Base-by-base conservation (phyloP, 352 stramenopile genomes). In the Phytopythium mirpurense region DNA sequence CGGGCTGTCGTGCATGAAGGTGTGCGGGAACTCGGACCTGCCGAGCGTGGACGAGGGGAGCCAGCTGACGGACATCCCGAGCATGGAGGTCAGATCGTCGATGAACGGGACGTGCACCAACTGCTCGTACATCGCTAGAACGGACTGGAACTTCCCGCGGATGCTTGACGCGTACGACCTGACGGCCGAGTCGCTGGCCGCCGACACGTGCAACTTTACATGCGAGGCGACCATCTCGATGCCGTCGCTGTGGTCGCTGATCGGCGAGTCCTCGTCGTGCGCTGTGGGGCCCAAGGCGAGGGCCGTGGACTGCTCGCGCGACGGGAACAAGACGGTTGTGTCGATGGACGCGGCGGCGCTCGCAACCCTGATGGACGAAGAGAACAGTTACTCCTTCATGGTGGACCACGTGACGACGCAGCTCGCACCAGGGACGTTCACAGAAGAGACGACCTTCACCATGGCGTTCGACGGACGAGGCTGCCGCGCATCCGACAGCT, bases 141-240 rank as follows among this genome's bases (percentile, higher is more conserved):
- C 78, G 43, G 62, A 29, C 10, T 93, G 83, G 63, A 83, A 90
- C 58, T 93, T 93, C 46, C 82, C 82, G 3, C 65, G 70, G 45
- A 73, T 90, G 65, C 68, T 93, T 35, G 53, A 68, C 31, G 72
- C 74, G n/a, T 87, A 84, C 53, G 71, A 81, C 54, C 54, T 93
- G 6, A 73, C 78, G 11, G 32, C 62, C 8, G 46, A 53, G 21
- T 82, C 67, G 9, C 58, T 93, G 16, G 24, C 52, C 6, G 51
- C 59, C 9, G 46, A 43, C 5, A 41, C 49, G 10, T 93, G 82
- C 45, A 65, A 70, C 36, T 90, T 86, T 26, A 66, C 69, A 14
- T 65, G 67, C 8, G 59, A 78, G 45, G 63, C 86, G 21, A 72
- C 63, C 31, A 47, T 90, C 19, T 59, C 72, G 38, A 72, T 77